These are phyloP conservation scores for Phytophthora hybrid DNA, from an alignment of 352 stramenopile genomes.

Conservation along the genomic window DNA sequence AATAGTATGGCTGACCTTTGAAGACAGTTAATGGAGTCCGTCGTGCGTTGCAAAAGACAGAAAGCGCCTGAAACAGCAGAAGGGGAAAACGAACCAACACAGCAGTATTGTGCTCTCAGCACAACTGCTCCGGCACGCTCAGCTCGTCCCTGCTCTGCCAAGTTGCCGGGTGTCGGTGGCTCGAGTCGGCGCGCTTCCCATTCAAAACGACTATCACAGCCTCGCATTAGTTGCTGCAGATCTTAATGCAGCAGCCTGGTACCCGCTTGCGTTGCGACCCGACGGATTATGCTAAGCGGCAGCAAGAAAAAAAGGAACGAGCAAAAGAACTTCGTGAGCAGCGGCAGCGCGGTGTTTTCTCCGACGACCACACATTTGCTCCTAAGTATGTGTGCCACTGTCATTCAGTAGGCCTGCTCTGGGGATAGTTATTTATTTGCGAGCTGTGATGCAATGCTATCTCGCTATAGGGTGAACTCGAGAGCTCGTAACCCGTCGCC, in stretches of 20 bases:
- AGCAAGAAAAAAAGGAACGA: constrained; percentile 81
- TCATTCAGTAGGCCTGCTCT: neutral
- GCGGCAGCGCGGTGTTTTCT: constrained; percentile 70
- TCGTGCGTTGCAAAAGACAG: constrained; percentile 19
- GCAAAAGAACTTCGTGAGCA: constrained; percentile 80
- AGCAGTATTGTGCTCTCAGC: constrained; percentile 16
- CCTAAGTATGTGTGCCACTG: constrained; percentile 60
- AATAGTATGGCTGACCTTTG: constrained; percentile 41
- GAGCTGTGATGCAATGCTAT: neutral
- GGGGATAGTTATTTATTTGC: neutral
- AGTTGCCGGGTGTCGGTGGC: neutral
- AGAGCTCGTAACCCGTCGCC: constrained; percentile 37
- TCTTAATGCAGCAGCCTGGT: constrained; percentile 53
- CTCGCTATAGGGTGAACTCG: constrained; percentile 51
- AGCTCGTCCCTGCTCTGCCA: constrained; percentile 2
- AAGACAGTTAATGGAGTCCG: constrained; percentile 17
- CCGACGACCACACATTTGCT: constrained; percentile 79
- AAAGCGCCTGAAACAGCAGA: constrained; percentile 17
- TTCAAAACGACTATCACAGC: neutral
- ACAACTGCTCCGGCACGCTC: constrained; percentile 11
- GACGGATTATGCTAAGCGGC: constrained; percentile 83
- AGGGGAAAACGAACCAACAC: constrained; percentile 14
- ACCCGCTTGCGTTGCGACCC: constrained; percentile 77
- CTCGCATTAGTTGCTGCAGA: constrained; percentile 29
- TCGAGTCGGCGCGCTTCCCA: neutral